phyloP scores from a whole-genome alignment of 768 basidiomycete genomes.

The Guyanaporus albipodus region DNA sequence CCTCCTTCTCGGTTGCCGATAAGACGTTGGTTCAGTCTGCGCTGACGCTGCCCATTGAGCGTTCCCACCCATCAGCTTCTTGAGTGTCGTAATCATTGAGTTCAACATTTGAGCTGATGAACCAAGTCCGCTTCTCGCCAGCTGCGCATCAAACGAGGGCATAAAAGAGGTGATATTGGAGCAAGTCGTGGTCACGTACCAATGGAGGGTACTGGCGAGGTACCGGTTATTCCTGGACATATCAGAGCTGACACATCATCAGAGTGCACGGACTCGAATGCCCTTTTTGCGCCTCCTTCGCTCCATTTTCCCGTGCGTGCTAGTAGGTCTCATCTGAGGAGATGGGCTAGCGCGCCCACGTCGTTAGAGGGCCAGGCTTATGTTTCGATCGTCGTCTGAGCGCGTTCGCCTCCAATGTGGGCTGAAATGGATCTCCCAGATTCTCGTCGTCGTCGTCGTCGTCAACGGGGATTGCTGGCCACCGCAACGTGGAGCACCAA shows the following conservation, averaged over 20 bases:
- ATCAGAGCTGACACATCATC: constrained; percentile 17
- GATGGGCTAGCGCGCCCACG: constrained; percentile 9
- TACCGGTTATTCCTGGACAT: constrained; percentile 7
- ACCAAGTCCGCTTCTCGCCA: constrained; percentile 8
- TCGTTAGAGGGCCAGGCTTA: constrained; percentile 12
- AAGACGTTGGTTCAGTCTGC: too few species aligned
- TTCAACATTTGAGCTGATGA: too few species aligned
- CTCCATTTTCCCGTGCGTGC: neutral
- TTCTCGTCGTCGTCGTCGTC: too few species aligned
- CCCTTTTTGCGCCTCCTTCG: neutral
- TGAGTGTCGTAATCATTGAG: constrained; percentile 7
- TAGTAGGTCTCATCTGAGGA: neutral
- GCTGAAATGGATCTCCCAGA: neutral
- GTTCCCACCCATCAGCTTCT: constrained; percentile 11
- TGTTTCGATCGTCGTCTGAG: constrained; percentile 3
- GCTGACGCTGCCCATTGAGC: neutral
- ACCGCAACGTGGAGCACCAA: neutral
- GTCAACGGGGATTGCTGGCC: too few species aligned
- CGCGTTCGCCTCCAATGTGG: constrained; percentile 2
- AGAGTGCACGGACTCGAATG: constrained; percentile 14
- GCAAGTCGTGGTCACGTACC: constrained; percentile 13
- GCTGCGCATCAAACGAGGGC: constrained; percentile 3
- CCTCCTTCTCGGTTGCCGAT: neutral
- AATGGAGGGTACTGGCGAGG: neutral
- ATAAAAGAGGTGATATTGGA: constrained; percentile 19